Conservation (phyloP, 1,139 yeast species). For the Kodamaea sp. region DNA sequence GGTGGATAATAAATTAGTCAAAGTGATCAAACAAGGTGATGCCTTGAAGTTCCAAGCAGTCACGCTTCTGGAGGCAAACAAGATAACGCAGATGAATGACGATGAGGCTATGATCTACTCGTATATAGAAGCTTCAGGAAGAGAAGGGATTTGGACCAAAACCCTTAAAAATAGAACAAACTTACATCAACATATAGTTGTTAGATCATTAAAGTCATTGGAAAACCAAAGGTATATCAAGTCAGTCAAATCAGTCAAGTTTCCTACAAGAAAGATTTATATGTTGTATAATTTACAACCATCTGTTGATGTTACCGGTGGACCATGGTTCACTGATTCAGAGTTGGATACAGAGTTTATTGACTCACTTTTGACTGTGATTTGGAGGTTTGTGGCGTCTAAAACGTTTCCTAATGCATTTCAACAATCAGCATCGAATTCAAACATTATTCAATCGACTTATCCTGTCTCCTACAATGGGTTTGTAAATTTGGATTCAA, state of each 20-base stretch:
- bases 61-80: slow-evolving; percentile 60
- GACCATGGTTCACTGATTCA: slow-evolving; percentile 98
- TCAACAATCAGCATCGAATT: slow-evolving; percentile 30
- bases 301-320: slow-evolving; percentile 93
- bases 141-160: slow-evolving; percentile 97
- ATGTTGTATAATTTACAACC: slow-evolving; percentile 95
- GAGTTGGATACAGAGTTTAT: slow-evolving; percentile 94
- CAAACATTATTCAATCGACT: slow-evolving; percentile 45
- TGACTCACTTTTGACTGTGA: slow-evolving; percentile 73
- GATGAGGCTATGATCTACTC: slow-evolving; percentile 93
- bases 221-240: slow-evolving; percentile 86
- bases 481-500: slow-evolving; percentile 67
- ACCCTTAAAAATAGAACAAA: slow-evolving; percentile 88
- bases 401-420: slow-evolving; percentile 75
- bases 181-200: slow-evolving; percentile 87
- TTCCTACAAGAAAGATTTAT: slow-evolving; percentile 94
- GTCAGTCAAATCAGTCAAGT: slow-evolving; percentile 86
- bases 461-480: slow-evolving; percentile 44
- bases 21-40: slow-evolving; percentile 61
- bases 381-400: slow-evolving; percentile 82
- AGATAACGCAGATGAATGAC: slow-evolving; percentile 67
- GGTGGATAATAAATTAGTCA: slow-evolving; percentile 60
- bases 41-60: slow-evolving; percentile 74
- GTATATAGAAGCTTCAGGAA: slow-evolving; percentile 85
- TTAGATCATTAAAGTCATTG: slow-evolving; percentile 75